phyloP scores from a whole-genome alignment of 257 asterid species.

The Solanum megistacrolobum region DNA sequence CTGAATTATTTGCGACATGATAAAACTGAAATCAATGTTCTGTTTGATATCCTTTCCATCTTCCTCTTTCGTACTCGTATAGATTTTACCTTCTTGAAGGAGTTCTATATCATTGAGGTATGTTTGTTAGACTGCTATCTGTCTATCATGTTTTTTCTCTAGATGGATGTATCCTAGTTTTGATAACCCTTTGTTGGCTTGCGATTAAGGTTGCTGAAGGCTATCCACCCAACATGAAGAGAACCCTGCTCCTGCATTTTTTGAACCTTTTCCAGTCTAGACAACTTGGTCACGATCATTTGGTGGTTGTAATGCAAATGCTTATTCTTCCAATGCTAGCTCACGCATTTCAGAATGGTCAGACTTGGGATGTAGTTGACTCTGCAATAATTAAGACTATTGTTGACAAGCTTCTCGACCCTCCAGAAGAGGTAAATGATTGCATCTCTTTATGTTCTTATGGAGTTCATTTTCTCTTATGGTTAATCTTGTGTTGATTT shows the following conservation, averaged over 20 bases:
- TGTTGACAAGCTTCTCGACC: conserved; percentile 96
- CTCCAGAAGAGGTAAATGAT: conserved; percentile 90
- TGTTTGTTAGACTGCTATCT: conserved; percentile 4
- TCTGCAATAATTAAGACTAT: conserved; percentile 77
- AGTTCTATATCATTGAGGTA: conserved; percentile 96
- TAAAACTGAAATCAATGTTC: conserved; percentile 70
- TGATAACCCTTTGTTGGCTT: conserved; percentile 4
- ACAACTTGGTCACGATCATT: conserved; percentile 84
- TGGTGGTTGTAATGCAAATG: conserved; percentile 99
- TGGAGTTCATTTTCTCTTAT: background rate
- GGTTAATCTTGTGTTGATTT: background rate
- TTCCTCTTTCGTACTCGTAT: conserved; percentile 85
- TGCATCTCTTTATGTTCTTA: background rate
- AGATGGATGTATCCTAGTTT: background rate
- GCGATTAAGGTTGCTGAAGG: conserved; percentile 85
- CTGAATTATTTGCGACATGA: conserved; percentile 90
- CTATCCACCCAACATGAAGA: conserved; percentile 86
- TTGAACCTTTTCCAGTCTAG: conserved; percentile 79
- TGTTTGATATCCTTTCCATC: conserved; percentile 88
- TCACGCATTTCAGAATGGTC: conserved; percentile 90
- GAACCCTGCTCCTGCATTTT: conserved; percentile 79
- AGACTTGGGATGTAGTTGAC: conserved; percentile 99
- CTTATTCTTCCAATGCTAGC: conserved; percentile 98
- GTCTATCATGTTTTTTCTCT: conserved; percentile 1
- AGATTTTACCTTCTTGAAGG: conserved; percentile 95